Evolutionary conservation across 768 basidiomycete species (phyloP), one percentile per base, ranked within the genome.

Genomic region (Boletus subparvulus): DNA sequence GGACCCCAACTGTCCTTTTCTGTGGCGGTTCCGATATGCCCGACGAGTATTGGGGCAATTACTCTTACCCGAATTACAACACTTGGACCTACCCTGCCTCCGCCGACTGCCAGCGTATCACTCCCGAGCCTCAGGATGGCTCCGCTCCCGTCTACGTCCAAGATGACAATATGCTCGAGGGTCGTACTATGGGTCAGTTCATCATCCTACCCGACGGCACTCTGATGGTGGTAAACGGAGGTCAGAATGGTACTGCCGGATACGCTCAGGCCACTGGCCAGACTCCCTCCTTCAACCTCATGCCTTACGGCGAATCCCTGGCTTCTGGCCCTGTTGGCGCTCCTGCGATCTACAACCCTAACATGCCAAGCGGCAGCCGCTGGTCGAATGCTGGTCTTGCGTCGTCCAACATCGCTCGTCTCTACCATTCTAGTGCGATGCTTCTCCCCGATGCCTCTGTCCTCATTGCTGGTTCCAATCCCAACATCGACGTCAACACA

Each of bases 361-460:
- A 80, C 46, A 82, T 85, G 17, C 81, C 92, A 2, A 67, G 76
- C 10, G 95, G 95, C 24, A 75, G 74, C 33, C 84, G 87, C 40
- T 94, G 87, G 90, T 88, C 88, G 47, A 86, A 81, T 47, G 77
- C 79, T 4, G 87, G 89, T 39, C 72, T 94, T 19, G 68, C 66
- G 13, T 78, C 83, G 0, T 87, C 90, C 3, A 77, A 67, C 21
- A 87, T 94, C 58, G 77, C 94, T 48, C 84, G 95, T 57, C 76
- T 98, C 66, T 98, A 98, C 75, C 95, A 98, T 73, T 96, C 94
- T 3, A 84, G 86, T 2, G 94, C 94, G 17, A 80, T 95, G 12
- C 82, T 98, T 42, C 84, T 98, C 32, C 88, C 93, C 21, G 94
- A 90, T 59, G 91, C 83, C 0, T 90, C 90, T 3, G 86, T 98